A percentile compares a stretch with the other conserved stretches of the same genome.
phyloP scores from a whole-genome alignment of 2,329 filamentous ascomycete genomes.

The Aureobasidium vineae region DNA sequence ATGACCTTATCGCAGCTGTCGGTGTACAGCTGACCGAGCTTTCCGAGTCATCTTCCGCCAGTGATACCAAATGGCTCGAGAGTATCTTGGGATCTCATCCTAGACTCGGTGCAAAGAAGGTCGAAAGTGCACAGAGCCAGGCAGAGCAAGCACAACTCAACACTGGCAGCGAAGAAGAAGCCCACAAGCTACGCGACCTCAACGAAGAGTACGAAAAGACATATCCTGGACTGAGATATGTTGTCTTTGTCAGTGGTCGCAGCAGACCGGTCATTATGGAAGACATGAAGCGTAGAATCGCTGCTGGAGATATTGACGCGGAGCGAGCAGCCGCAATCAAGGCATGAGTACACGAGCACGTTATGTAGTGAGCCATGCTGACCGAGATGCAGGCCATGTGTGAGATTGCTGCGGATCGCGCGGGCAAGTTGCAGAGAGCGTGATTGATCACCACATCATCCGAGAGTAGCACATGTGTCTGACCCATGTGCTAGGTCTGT shows the following conservation, averaged over 20 bases:
- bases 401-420: conserved; percentile 81
- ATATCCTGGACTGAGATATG: conserved; percentile 82
- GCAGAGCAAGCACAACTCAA: conserved; percentile 78
- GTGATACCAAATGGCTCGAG: conserved; percentile 60
- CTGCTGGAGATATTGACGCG: conserved; percentile 59
- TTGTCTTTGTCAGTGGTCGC: conserved; percentile 88
- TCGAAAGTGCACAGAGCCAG: conserved; percentile 77
- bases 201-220: conserved; percentile 76
- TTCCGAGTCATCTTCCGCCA: conserved; percentile 50
- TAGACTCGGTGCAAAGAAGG: conserved; percentile 74
- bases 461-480: background rate
- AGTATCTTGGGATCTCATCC: conserved; percentile 79
- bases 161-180: conserved; percentile 51
- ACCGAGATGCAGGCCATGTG: conserved; percentile 72
- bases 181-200: conserved; percentile 57
- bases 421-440: conserved; percentile 55
- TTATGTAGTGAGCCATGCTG: conserved; percentile 24
- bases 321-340: conserved; percentile 74
- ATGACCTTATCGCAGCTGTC: conserved; percentile 65
- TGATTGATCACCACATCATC: conserved; percentile 9
- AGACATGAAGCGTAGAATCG: conserved; percentile 75
- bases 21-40: conserved; percentile 62
- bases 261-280: conserved; percentile 71
- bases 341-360: conserved; percentile 50
- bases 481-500: background rate